These are phyloP conservation scores for Ailanthus altissimus DNA, from an alignment of 345 rosid genomes.

Conservation along the genomic window DNA sequence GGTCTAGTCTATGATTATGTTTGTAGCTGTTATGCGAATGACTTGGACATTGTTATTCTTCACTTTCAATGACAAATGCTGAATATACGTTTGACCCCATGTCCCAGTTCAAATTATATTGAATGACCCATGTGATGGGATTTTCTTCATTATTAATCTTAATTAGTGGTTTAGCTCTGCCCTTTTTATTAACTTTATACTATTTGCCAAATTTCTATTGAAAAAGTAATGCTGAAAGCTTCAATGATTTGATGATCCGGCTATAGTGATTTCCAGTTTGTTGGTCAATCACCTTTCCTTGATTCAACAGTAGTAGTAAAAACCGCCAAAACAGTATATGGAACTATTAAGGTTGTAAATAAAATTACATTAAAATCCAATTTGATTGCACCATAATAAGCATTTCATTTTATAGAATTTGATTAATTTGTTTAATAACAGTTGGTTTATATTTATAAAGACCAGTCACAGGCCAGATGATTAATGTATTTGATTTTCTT, in stretches of 20 bases:
- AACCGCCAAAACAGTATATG: neutral
- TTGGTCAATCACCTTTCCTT: slow-evolving; percentile 21
- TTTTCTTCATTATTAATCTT: slow-evolving; percentile 14
- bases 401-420: too few species aligned
- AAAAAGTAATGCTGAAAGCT: slow-evolving; percentile 9
- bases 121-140: slow-evolving; percentile 13
- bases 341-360: neutral
- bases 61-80: neutral
- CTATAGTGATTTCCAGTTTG: slow-evolving; percentile 13
- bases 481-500: too few species aligned
- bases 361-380: too few species aligned
- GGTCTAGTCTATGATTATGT: slow-evolving; percentile 45
- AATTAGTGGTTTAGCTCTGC: slow-evolving; percentile 12
- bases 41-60: slow-evolving; percentile 23
- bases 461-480: neutral
- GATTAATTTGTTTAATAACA: too few species aligned
- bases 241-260: slow-evolving; percentile 36
- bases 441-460: neutral
- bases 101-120: slow-evolving; percentile 12
- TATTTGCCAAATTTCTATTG: slow-evolving; percentile 12
- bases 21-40: slow-evolving; percentile 29
- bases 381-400: too few species aligned
- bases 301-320: neutral
- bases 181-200: neutral
- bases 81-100: slow-evolving; percentile 28